These are phyloP conservation scores for Chionographis japonica DNA, from an alignment of 106 monocot species.

Conservation along the genomic window DNA sequence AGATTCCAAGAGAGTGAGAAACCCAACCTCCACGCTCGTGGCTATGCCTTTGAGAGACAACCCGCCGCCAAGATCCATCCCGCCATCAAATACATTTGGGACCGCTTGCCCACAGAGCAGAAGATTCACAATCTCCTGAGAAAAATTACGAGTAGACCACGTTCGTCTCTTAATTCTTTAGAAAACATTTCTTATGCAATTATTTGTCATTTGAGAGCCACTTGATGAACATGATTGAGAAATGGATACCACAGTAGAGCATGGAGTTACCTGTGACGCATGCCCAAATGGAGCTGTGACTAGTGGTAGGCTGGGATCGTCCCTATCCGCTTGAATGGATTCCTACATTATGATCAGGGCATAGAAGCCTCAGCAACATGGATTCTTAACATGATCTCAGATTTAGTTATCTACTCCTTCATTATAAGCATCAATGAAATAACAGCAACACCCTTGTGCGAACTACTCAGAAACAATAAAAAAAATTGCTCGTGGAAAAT, in stretches of 20 bases:
- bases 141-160: not conserved
- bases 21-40: constrained; percentile 69
- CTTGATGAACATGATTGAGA: not conserved
- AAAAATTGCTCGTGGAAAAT: no score
- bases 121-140: constrained; percentile 93
- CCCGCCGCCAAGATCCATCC: constrained; percentile 88
- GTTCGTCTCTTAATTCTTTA: no score
- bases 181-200: no score
- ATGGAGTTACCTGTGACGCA: constrained; percentile 80
- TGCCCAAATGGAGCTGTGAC: constrained; percentile 99
- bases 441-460: no score
- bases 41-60: constrained; percentile 90
- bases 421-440: not conserved
- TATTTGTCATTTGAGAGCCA: no score
- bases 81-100: constrained; percentile 94
- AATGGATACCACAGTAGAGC: not conserved
- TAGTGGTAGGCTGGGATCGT: constrained; percentile 79
- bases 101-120: constrained; percentile 89
- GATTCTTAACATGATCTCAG: no score
- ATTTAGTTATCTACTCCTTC: not conserved
- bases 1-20: constrained; percentile 87
- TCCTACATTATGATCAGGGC: constrained; percentile 38
- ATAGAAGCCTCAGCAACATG: not conserved
- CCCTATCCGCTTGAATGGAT: constrained; percentile 77
- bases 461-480: no score